Conservation (phyloP, 2,329 filamentous ascomycete genomes). For the Aspergillus chevalieri region DNA sequence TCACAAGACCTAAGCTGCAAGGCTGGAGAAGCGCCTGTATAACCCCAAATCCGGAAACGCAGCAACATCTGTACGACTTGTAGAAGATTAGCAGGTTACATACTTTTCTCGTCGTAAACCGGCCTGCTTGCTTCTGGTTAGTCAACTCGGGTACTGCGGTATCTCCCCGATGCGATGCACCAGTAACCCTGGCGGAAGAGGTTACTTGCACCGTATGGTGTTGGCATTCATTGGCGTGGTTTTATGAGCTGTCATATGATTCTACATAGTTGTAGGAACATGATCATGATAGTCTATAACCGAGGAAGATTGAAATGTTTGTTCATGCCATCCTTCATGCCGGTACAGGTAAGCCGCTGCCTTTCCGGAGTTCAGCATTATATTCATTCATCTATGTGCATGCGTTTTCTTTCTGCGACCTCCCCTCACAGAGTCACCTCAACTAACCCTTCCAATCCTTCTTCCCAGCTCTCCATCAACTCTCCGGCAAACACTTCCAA, state of each 20-base stretch:
- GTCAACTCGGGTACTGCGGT: background rate
- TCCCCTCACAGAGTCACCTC: constrained; percentile 21
- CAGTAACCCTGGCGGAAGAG: background rate
- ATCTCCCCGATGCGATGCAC: background rate
- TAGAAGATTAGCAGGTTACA: background rate
- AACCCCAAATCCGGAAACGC: background rate
- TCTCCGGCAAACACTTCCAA: constrained; percentile 40
- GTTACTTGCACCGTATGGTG: background rate
- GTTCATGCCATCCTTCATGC: background rate
- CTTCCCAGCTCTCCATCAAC: constrained; percentile 45
- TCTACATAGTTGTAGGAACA: background rate
- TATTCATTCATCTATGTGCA: background rate
- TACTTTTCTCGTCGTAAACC: background rate
- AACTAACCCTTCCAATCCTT: constrained; percentile 37
- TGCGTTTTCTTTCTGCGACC: background rate
- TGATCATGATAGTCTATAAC: background rate
- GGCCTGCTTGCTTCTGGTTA: background rate
- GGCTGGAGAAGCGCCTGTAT: background rate
- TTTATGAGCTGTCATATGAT: background rate
- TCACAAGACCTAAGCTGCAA: background rate
- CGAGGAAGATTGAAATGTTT: background rate
- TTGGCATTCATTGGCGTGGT: no score
- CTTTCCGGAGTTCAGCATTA: background rate
- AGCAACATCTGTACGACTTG: background rate
- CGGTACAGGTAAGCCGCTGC: background rate